These are phyloP conservation scores for Haplosporangium sp. DNA, from an alignment of 371 early-diverging fungal species.

Conservation along the genomic window DNA sequence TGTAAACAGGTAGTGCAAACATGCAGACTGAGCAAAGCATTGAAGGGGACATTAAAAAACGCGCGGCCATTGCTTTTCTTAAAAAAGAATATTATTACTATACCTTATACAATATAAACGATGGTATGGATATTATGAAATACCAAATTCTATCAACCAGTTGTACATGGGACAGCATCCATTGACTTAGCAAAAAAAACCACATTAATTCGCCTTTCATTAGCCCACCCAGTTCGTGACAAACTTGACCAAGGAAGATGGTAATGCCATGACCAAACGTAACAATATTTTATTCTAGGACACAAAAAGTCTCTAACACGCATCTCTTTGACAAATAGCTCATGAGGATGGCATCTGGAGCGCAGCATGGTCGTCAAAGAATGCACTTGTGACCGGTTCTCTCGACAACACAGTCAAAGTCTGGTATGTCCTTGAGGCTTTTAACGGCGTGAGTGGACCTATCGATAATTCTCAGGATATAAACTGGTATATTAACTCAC, in stretches of 20 bases:
- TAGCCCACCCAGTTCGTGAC: constrained; percentile 75
- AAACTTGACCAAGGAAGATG: constrained; percentile 65
- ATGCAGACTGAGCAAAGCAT: not conserved
- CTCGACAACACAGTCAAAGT: constrained; percentile 81
- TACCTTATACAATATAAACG: constrained; percentile 1
- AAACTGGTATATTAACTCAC: too few species aligned
- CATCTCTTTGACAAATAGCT: constrained; percentile 58
- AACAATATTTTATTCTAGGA: not conserved
- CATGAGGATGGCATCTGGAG: constrained; percentile 89
- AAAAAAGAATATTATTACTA: not conserved
- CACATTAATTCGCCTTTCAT: not conserved
- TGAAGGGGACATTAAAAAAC: not conserved
- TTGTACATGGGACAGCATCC: not conserved
- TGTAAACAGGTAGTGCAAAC: constrained; percentile 18
- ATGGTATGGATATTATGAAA: constrained; percentile 1
- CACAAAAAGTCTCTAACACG: not conserved
- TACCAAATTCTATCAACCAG: not conserved
- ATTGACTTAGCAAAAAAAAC: not conserved
- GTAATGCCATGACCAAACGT: constrained; percentile 40
- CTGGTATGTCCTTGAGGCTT: constrained; percentile 70
- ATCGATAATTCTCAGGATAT: too few species aligned
- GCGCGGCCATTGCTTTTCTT: not conserved
- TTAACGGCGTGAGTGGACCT: not conserved
- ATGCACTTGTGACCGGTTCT: constrained; percentile 80
- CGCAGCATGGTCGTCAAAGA: constrained; percentile 77